Conservation (phyloP, 352 stramenopile species). For the Phytopythium ostracodes region DNA sequence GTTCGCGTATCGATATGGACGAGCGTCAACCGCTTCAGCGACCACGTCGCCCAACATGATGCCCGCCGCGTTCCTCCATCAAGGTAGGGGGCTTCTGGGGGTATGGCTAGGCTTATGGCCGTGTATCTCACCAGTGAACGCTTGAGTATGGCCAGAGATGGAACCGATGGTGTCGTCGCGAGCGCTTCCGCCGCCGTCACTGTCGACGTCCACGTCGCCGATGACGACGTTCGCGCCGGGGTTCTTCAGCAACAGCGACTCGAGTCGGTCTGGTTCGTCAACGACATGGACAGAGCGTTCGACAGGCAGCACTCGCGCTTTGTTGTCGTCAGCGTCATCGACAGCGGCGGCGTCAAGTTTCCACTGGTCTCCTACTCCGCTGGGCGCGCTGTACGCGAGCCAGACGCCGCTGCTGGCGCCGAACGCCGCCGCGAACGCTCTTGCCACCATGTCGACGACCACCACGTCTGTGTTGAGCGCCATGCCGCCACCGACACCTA, state of each 20-base stretch:
- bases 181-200: not conserved
- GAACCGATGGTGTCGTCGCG: conserved; percentile 1
- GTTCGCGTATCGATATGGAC: not conserved
- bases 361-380: conserved; percentile 2
- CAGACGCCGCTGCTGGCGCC: not conserved
- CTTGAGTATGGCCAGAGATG: not conserved
- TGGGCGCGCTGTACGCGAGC: conserved; percentile 5
- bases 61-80: conserved; percentile 6
- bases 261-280: not conserved
- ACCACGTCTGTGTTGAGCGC: not conserved
- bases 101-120: not conserved
- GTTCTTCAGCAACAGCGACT: not conserved
- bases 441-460: not conserved
- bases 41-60: conserved; percentile 5
- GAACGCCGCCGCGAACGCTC: not conserved
- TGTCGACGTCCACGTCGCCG: not conserved
- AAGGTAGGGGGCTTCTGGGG: not conserved
- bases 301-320: not conserved
- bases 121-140: not conserved
- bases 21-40: not conserved
- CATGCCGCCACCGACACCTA: not conserved
- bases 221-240: not conserved
- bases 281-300: not conserved
- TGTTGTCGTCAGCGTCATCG: not conserved
- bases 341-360: not conserved